phyloP scores from a whole-genome alignment of 225 moss, liverwort and hornwort genomes.

The Marchantia polymorpha region DNA sequence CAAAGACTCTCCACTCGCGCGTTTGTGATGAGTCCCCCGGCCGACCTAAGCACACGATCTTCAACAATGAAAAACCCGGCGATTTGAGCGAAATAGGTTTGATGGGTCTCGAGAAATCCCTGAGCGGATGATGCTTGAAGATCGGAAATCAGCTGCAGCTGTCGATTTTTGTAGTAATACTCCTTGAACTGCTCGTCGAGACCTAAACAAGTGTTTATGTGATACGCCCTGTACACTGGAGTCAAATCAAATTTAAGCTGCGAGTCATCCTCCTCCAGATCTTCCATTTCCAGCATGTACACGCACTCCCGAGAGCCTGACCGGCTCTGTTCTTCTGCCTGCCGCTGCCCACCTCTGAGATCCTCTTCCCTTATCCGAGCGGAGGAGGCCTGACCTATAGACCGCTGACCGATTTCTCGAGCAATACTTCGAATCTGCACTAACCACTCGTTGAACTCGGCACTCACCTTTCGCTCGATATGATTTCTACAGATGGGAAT shows the following conservation, averaged over 20 bases:
- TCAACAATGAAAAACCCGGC: conserved; percentile 98
- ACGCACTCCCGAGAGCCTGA: conserved; percentile 81
- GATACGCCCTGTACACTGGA: conserved; percentile 86
- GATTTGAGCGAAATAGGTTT: conserved; percentile 83
- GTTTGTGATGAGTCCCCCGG: conserved; percentile 81
- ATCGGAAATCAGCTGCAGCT: conserved; percentile 87
- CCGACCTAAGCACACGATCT: conserved; percentile 90
- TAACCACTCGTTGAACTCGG: conserved; percentile 96
- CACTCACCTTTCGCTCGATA: conserved; percentile 86
- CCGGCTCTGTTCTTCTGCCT: conserved; percentile 95
- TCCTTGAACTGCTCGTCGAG: conserved; percentile 94
- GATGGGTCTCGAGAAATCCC: conserved; percentile 88
- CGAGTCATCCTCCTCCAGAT: conserved; percentile 84
- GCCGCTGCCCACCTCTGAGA: conserved; percentile 77
- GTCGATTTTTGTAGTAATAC: conserved; percentile 92
- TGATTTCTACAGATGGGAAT: conserved; percentile 81
- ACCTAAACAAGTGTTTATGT: conserved; percentile 87
- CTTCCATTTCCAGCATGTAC: conserved; percentile 94
- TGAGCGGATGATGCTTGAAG: conserved; percentile 81
- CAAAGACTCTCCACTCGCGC: conserved; percentile 84
- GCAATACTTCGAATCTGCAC: conserved; percentile 86
- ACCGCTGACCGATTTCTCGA: conserved; percentile 82
- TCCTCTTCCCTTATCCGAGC: conserved; percentile 89
- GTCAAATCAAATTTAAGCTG: conserved; percentile 92
- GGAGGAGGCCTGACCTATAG: conserved; percentile 84